phyloP scores from a whole-genome alignment of 345 rosid genomes.

The Cardiospermum halicacabum region DNA sequence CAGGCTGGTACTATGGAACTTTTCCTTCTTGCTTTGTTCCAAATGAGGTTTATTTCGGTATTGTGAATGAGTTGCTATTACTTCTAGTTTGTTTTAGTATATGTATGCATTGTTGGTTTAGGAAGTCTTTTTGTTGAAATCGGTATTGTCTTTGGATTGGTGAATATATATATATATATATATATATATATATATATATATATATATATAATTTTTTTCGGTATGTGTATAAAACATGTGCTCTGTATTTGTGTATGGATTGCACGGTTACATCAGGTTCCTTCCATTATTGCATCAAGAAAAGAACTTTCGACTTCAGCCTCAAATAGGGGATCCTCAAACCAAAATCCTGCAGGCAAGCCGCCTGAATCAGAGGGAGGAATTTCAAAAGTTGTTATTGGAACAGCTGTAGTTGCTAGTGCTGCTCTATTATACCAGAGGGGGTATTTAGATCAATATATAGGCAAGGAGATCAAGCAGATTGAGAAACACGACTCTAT shows the following conservation, averaged over 20 bases:
- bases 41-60: neutral
- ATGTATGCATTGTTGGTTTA: neutral
- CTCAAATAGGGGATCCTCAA: constrained; percentile 35
- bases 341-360: constrained; percentile 37
- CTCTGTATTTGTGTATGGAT: neutral
- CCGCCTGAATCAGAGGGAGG: constrained; percentile 41
- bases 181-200: too few relatives aligned
- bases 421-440: constrained; percentile 42
- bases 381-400: constrained; percentile 37
- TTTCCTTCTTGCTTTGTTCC: neutral
- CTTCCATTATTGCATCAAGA: constrained; percentile 38
- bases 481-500: constrained; percentile 23
- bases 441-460: constrained; percentile 55
- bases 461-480: constrained; percentile 32
- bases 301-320: constrained; percentile 47
- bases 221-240: too few relatives aligned
- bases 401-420: constrained; percentile 44
- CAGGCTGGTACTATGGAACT: neutral
- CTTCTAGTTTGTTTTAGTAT: neutral
- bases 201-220: too few relatives aligned
- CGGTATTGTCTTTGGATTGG: neutral
- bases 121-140: neutral
- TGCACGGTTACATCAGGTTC: constrained; percentile 30
- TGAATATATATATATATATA: neutral
- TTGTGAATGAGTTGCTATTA: neutral